Evolutionary conservation across 2,329 filamentous ascomycete species (phyloP).

Genomic region (Penicillium sp.): DNA sequence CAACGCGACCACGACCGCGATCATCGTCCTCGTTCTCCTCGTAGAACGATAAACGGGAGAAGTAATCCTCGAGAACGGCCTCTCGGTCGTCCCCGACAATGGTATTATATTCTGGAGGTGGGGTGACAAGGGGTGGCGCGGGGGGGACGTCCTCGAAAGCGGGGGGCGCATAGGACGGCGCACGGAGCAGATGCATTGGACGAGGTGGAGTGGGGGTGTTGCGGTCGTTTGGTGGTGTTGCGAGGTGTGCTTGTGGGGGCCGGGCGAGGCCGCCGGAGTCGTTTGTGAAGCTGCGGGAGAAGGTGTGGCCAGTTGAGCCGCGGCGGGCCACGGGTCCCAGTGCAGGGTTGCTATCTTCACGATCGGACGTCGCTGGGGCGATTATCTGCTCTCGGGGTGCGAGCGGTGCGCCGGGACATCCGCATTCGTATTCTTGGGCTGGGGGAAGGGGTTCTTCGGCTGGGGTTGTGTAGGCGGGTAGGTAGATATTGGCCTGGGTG

Average conservation of each 20-base stretch:
- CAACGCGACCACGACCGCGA: conserved; percentile 45
- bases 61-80: conserved; percentile 78
- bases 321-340: conserved; percentile 19
- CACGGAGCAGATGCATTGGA: conserved; percentile 79
- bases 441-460: conserved; percentile 49
- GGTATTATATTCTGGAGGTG: conserved; percentile 78
- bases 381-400: conserved; percentile 26
- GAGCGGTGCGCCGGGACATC: conserved; percentile 64
- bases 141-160: conserved; percentile 79
- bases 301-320: conserved; percentile 19
- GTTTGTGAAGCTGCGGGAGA: conserved; percentile 41
- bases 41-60: conserved; percentile 67
- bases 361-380: conserved; percentile 21
- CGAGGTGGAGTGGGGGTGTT: conserved; percentile 50
- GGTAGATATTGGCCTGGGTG: conserved; percentile 82
- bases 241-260: conserved; percentile 52
- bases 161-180: conserved; percentile 83
- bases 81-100: conserved; percentile 70
- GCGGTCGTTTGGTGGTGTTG: conserved; percentile 46
- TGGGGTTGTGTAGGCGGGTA: conserved; percentile 73
- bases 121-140: conserved; percentile 71
- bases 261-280: conserved; percentile 42
- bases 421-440: conserved; percentile 61
- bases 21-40: conserved; percentile 62
- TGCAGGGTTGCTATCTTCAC: conserved; percentile 29